Percentiles rank a stretch among this genome's conserved stretches.
Conservation (phyloP, 768 basidiomycete species). For the Neoboletus magnificus region DNA sequence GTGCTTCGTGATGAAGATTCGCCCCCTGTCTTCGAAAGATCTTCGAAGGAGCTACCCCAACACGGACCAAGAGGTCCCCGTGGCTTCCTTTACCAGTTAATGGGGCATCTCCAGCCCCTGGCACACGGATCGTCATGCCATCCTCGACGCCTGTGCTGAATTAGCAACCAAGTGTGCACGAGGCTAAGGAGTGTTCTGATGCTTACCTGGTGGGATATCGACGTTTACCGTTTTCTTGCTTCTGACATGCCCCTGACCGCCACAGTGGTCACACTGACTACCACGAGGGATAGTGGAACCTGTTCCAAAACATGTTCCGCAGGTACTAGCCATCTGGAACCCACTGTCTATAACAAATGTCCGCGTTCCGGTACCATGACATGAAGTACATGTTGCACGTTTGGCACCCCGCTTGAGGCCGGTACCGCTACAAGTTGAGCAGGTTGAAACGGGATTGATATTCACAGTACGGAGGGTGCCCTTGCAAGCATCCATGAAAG, state of each 20-base stretch:
- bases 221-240: slow-evolving; percentile 74
- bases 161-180: slow-evolving; percentile 7
- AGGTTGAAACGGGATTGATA: slow-evolving; percentile 79
- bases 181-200: neutral
- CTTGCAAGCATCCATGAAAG: slow-evolving; percentile 94
- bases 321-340: slow-evolving; percentile 96
- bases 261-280: slow-evolving; percentile 75
- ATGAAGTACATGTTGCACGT: slow-evolving; percentile 71
- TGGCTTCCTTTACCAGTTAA: slow-evolving; percentile 69
- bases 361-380: slow-evolving; percentile 82
- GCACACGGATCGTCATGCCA: slow-evolving; percentile 85
- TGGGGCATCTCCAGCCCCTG: slow-evolving; percentile 81
- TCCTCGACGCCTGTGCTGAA: slow-evolving; percentile 77
- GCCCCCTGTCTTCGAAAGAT: slow-evolving; percentile 87
- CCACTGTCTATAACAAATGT: slow-evolving; percentile 90
- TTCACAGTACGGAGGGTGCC: slow-evolving; percentile 75
- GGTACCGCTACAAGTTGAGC: slow-evolving; percentile 77
- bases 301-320: slow-evolving; percentile 73
- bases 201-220: slow-evolving; percentile 80
- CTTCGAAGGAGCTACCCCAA: slow-evolving; percentile 81
- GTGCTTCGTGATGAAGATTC: slow-evolving; percentile 86
- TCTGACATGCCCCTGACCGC: slow-evolving; percentile 86
- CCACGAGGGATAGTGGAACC: slow-evolving; percentile 78
- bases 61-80: slow-evolving; percentile 85
- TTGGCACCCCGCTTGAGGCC: slow-evolving; percentile 88